Evolutionary conservation across 2,329 filamentous ascomycete genomes (phyloP).

Genomic region (Colletotrichum graminicola): DNA sequence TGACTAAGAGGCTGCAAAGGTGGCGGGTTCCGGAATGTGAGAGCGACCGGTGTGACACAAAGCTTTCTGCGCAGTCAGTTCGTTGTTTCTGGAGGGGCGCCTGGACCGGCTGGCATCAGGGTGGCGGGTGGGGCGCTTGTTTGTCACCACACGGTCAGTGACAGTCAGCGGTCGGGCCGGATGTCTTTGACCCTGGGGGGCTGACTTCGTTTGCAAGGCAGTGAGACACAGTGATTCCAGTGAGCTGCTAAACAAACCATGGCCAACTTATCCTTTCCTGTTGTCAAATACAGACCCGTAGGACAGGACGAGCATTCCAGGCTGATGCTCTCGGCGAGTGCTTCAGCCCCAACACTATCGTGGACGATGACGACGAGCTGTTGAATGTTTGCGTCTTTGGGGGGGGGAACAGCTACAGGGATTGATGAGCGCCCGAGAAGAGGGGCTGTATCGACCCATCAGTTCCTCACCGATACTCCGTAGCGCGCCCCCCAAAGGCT

Average conservation of each 20-base stretch:
- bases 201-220: not conserved
- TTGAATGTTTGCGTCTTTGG: not conserved
- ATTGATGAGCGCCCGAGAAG: not conserved
- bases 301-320: slow-evolving; percentile 10
- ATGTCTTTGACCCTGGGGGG: not conserved
- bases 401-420: slow-evolving; percentile 32
- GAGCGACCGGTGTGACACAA: slow-evolving; percentile 21
- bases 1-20: slow-evolving; percentile 33
- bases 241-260: slow-evolving; percentile 5
- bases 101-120: slow-evolving; percentile 9
- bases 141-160: slow-evolving; percentile 16
- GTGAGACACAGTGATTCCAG: slow-evolving; percentile 22
- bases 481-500: slow-evolving; percentile 5
- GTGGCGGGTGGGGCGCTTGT: slow-evolving; percentile 35
- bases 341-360: slow-evolving; percentile 29
- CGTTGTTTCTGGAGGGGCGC: slow-evolving; percentile 7
- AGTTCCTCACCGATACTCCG: slow-evolving; percentile 31
- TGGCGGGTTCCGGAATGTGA: slow-evolving; percentile 23
- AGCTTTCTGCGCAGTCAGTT: slow-evolving; percentile 1
- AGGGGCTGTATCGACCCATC: slow-evolving; percentile 32
- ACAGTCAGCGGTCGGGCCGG: slow-evolving; percentile 7
- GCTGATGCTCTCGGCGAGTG: slow-evolving; percentile 24
- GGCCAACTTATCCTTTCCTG: not conserved
- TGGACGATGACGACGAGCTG: slow-evolving; percentile 35
- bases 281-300: not conserved